Evolutionary conservation across 768 basidiomycete genomes (phyloP), one percentile per base, ranked within the genome.

Genomic region (Kwoniella dendrophila): DNA sequence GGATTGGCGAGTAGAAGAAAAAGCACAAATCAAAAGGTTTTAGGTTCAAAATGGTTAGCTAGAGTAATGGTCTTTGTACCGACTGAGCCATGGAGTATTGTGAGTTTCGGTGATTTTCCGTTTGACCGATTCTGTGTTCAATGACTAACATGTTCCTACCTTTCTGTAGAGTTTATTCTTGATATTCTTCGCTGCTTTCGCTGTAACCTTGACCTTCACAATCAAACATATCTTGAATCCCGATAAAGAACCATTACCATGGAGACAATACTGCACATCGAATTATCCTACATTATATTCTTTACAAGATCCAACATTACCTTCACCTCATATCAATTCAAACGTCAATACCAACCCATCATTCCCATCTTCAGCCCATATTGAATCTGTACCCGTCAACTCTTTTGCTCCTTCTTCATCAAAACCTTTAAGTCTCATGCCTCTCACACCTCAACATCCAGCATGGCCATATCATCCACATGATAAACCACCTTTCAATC

Each of bases 161-260:
- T n/a, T 57, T 41, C 30, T 33, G 30, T 48, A 75, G 74, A 52
- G 89, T 66, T 82, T 90, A 59, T 83, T 87, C 29, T 82, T 90
- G 70, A 83, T 93, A 63, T 81, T 92, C 56, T 84, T 95, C 71
- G 87, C 87, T 54, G 82, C 87, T 65, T 87, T 96, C 76, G 89
- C 89, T 55, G 86, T 90, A 62, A 86, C 86, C 63, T 83, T 94
- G 70, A 94, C 93, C 30, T 85, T 93, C 62, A 82, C 90, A 57
- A 84, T 97, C 80, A 92, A 92, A 74, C 89, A 96, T 79, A 84
- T 94, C 64, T 84, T 97, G 74, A 94, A 96, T 77, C 94, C 93
- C 60, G 95, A 98, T 83, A 97, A 96, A 79, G 87, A 89, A 54
- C 89, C 92, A 22, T 82, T 96, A 6, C 93, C 93, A 47, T 98